These are phyloP conservation scores for Pichia sp. DNA, from an alignment of 1,139 yeast species.

Conservation along the genomic window DNA sequence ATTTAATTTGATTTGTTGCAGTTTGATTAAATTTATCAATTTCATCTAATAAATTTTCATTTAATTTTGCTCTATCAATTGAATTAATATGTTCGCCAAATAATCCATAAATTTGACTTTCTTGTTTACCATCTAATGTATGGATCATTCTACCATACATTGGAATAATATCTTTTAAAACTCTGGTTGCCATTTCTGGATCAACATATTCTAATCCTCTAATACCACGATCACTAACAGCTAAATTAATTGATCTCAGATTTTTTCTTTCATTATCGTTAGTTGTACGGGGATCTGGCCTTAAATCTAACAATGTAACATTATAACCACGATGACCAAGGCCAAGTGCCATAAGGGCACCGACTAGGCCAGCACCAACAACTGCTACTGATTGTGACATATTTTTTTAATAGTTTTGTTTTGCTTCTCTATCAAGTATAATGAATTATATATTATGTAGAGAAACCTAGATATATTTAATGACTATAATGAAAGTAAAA, in stretches of 20 bases:
- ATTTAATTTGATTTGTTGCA: slow-evolving; percentile 34
- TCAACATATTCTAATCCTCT: slow-evolving; percentile 61
- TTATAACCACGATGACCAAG: slow-evolving; percentile 65
- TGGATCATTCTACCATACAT: slow-evolving; percentile 92
- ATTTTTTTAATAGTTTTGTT: background rate
- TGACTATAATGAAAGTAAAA: no score
- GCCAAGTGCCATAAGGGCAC: slow-evolving; percentile 80
- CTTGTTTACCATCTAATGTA: slow-evolving; percentile 54
- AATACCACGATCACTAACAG: slow-evolving; percentile 81
- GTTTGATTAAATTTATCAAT: slow-evolving; percentile 36
- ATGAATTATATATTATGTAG: no score
- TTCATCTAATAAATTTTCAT: slow-evolving; percentile 59
- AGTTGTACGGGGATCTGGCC: slow-evolving; percentile 35
- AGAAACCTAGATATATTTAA: no score
- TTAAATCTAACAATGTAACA: slow-evolving; percentile 65
- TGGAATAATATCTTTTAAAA: slow-evolving; percentile 63
- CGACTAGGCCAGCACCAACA: slow-evolving; percentile 86
- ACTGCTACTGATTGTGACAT: slow-evolving; percentile 39
- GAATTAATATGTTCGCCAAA: slow-evolving; percentile 82
- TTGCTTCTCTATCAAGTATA: no score
- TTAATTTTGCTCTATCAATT: slow-evolving; percentile 69
- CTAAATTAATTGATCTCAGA: slow-evolving; percentile 74
- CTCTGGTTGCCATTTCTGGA: slow-evolving; percentile 46
- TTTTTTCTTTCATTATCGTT: slow-evolving; percentile 26
- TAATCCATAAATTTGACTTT: slow-evolving; percentile 73